A percentile compares a stretch with the other conserved stretches of the same genome.
Evolutionary conservation across 2,329 filamentous ascomycete genomes (phyloP).

Genomic region (Fusarium penzigii): DNA sequence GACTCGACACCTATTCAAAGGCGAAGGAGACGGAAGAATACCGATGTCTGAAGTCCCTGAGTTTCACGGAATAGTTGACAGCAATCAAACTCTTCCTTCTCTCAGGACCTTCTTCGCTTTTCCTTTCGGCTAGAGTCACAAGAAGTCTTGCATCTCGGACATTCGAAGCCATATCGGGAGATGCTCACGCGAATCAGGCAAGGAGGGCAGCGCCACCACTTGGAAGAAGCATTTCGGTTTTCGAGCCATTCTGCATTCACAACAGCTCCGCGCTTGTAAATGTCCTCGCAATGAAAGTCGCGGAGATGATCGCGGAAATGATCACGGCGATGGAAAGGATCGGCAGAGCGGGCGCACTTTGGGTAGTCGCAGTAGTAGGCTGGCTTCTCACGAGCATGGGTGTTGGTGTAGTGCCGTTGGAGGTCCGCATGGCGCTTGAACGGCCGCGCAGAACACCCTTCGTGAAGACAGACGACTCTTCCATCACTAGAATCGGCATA

Average conservation of each 20-base stretch:
- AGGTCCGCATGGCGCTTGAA: slow-evolving; percentile 58
- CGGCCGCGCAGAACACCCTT: slow-evolving; percentile 44
- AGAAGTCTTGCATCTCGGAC: slow-evolving; percentile 46
- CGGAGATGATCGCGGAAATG: slow-evolving; percentile 60
- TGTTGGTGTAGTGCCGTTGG: slow-evolving; percentile 52
- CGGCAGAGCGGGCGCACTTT: slow-evolving; percentile 44
- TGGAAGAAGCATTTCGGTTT: slow-evolving; percentile 38
- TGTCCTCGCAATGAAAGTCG: slow-evolving; percentile 56
- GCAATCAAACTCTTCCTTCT: slow-evolving; percentile 8
- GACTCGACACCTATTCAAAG: background rate
- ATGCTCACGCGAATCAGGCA: slow-evolving; percentile 50
- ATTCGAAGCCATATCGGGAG: slow-evolving; percentile 44
- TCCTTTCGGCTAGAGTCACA: slow-evolving; percentile 48
- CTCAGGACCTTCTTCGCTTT: slow-evolving; percentile 30
- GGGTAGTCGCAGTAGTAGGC: slow-evolving; percentile 54
- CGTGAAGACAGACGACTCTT: slow-evolving; percentile 40
- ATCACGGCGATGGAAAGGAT: slow-evolving; percentile 55
- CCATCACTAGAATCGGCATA: slow-evolving; percentile 30
- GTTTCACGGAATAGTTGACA: background rate
- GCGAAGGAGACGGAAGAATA: background rate
- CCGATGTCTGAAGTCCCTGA: background rate
- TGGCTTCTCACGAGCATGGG: slow-evolving; percentile 47
- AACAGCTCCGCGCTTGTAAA: slow-evolving; percentile 46
- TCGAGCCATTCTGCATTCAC: slow-evolving; percentile 41
- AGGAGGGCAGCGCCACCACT: slow-evolving; percentile 57